Percentiles rank a stretch among this genome's conserved stretches.
Evolutionary conservation across 805 yeast species (phyloP).

Genomic region (Wickerhamomyces hampshirensis): DNA sequence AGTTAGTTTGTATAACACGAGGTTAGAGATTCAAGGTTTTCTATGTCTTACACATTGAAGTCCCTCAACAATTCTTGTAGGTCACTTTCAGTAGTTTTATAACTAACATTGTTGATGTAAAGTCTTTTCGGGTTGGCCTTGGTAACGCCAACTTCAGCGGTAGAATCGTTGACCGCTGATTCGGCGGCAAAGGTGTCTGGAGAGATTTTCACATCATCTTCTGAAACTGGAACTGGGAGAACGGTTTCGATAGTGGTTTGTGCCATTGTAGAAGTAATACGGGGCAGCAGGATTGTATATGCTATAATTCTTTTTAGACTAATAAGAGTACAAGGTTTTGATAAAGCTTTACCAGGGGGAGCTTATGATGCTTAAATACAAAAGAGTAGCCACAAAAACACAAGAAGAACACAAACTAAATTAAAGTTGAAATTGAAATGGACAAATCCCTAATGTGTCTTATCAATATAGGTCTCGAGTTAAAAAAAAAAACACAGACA

Average conservation of each 20-base stretch:
- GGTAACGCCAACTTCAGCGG: background rate
- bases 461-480: no score
- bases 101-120: slow-evolving; percentile 51
- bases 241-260: background rate
- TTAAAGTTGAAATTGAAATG: no score
- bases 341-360: no score
- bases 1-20: background rate
- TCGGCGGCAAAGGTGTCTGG: background rate
- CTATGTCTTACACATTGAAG: slow-evolving; percentile 39
- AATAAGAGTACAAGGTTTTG: no score
- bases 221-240: background rate
- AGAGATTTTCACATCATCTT: no score
- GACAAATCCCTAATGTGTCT: no score
- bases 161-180: background rate
- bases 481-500: no score
- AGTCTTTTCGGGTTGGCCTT: slow-evolving; percentile 32
- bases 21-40: background rate
- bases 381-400: no score
- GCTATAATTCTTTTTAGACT: no score
- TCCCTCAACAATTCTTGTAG: slow-evolving; percentile 39
- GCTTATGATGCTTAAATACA: no score
- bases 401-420: no score
- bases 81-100: slow-evolving; percentile 48
- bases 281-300: no score
- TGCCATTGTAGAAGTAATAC: background rate